A percentile compares a stretch with the other conserved stretches of the same genome.
These are phyloP conservation scores for Penicillium polonicum DNA, from an alignment of 2,329 filamentous ascomycete species.

Conservation along the genomic window DNA sequence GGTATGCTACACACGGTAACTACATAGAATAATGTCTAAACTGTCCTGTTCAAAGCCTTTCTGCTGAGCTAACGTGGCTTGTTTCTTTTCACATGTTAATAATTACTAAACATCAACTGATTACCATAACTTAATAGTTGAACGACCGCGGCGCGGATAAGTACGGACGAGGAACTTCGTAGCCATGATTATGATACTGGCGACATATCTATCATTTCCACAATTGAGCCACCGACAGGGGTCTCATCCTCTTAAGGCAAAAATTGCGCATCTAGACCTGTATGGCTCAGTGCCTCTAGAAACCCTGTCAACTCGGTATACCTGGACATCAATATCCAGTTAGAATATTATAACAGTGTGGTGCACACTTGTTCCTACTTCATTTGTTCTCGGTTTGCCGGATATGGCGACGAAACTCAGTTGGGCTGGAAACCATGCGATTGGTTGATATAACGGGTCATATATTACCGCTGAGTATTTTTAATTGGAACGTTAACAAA, in stretches of 20 bases:
- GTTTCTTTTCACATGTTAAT: slow-evolving; percentile 1
- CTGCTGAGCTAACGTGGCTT: not conserved
- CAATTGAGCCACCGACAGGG: slow-evolving; percentile 8
- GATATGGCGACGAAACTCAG: not conserved
- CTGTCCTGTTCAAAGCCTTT: not conserved
- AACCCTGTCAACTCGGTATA: not conserved
- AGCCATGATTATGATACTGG: not conserved
- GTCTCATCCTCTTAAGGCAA: not conserved
- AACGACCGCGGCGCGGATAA: not conserved
- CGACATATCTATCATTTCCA: slow-evolving; percentile 7
- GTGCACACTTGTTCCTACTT: not conserved
- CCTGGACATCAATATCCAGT: not conserved
- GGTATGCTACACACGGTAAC: not conserved
- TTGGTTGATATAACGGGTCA: not conserved
- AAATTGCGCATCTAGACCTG: not conserved
- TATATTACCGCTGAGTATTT: not conserved
- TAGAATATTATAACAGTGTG: not conserved
- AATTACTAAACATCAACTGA: not conserved
- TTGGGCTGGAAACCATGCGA: slow-evolving; percentile 1
- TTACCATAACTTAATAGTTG: not conserved
- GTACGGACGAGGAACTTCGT: not conserved
- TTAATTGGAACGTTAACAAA: not conserved
- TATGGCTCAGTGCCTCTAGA: not conserved
- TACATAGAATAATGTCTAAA: not conserved
- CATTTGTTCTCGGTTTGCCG: not conserved